Conservation (phyloP, 1,284 basidiomycete species). For the Takashimella tepidaria region DNA sequence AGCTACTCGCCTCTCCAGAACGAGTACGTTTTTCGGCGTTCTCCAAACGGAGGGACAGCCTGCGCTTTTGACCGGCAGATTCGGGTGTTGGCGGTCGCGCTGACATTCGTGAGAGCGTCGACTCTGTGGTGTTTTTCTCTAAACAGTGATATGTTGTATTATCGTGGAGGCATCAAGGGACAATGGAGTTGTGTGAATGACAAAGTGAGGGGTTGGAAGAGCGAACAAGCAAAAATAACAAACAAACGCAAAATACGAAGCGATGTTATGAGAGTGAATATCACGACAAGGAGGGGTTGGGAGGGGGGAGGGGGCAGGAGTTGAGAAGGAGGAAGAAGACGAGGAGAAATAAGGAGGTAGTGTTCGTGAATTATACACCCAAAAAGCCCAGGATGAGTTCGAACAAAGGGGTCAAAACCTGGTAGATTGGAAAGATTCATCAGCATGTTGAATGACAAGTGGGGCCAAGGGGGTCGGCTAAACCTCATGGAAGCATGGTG, state of each 20-base stretch:
- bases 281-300: no score
- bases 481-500: neutral
- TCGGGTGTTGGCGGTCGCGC: neutral
- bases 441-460: neutral
- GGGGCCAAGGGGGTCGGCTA: neutral
- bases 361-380: neutral
- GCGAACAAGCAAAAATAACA: no score
- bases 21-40: constrained; percentile 6
- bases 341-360: no score
- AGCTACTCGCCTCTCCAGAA: constrained; percentile 1
- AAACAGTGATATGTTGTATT: neutral
- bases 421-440: neutral
- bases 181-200: neutral
- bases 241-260: no score
- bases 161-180: neutral
- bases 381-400: neutral
- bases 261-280: no score
- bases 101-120: neutral
- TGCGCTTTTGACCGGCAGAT: constrained; percentile 6
- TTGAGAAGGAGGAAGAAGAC: neutral
- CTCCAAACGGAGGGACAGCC: constrained; percentile 9
- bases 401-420: neutral
- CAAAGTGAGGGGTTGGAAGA: neutral
- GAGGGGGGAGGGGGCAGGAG: neutral
- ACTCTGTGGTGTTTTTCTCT: neutral